phyloP scores from a whole-genome alignment of 495 filamentous ascomycete genomes.

The Neurospora sp. region DNA sequence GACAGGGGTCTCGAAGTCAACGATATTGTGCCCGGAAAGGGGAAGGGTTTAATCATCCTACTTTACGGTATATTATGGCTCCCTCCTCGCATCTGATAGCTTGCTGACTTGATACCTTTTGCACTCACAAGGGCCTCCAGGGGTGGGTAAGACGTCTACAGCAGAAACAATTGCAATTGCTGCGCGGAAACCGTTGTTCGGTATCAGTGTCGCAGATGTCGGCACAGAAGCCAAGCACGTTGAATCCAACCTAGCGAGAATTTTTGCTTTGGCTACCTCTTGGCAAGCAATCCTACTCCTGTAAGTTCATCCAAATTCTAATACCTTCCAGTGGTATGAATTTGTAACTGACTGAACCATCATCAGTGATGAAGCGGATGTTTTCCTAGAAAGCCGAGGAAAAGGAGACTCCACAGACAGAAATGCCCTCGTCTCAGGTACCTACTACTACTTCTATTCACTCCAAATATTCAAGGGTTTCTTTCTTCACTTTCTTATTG shows the following conservation, averaged over 20 bases:
- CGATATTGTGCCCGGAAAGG: slow-evolving; percentile 40
- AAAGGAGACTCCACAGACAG: neutral
- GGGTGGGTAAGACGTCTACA: slow-evolving; percentile 49
- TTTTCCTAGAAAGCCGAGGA: slow-evolving; percentile 33
- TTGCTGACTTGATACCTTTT: slow-evolving; percentile 8
- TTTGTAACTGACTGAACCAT: neutral
- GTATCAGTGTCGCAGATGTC: slow-evolving; percentile 14
- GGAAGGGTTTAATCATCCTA: slow-evolving; percentile 16
- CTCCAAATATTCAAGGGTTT: neutral
- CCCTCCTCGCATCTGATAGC: neutral
- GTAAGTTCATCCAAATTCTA: neutral
- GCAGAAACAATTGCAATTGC: slow-evolving; percentile 35
- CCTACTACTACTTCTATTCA: neutral
- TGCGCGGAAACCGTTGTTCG: slow-evolving; percentile 23
- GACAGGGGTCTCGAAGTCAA: slow-evolving; percentile 19
- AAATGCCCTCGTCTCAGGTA: slow-evolving; percentile 35
- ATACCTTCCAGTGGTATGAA: neutral
- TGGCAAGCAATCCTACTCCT: slow-evolving; percentile 41
- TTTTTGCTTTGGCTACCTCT: slow-evolving; percentile 30
- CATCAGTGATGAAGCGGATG: slow-evolving; percentile 34
- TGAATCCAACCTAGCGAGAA: slow-evolving; percentile 23
- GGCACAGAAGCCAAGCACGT: slow-evolving; percentile 11
- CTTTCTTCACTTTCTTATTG: neutral
- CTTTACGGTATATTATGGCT: slow-evolving; percentile 1
- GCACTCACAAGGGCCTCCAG: slow-evolving; percentile 43